These are phyloP conservation scores for Sporothrix sp. DNA, from an alignment of 2,329 filamentous ascomycete species.

Conservation along the genomic window DNA sequence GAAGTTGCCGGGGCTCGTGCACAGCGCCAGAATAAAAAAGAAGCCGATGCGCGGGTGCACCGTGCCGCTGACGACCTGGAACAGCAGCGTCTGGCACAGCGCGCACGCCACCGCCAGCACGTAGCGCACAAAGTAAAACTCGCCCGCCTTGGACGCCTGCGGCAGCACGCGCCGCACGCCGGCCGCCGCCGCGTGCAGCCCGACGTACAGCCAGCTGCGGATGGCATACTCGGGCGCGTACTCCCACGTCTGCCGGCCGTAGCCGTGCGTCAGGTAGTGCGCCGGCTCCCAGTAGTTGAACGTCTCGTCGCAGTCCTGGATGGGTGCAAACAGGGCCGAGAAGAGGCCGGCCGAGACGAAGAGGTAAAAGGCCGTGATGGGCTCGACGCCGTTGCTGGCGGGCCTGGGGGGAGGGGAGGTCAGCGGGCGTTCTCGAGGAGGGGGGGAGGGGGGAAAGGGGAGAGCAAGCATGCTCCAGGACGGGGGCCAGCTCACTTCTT, in stretches of 20 bases:
- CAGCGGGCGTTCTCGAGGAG: no score
- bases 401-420: conserved; percentile 23
- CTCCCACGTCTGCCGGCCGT: conserved; percentile 96
- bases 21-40: conserved; percentile 68
- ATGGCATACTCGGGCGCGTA: conserved; percentile 94
- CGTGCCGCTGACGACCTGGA: conserved; percentile 62
- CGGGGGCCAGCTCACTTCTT: conserved; percentile 45
- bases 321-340: conserved; percentile 75
- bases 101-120: conserved; percentile 68
- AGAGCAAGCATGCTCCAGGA: no score
- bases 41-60: conserved; percentile 77
- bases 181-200: conserved; percentile 64
- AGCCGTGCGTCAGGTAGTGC: conserved; percentile 86
- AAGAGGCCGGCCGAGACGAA: conserved; percentile 65
- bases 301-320: conserved; percentile 96
- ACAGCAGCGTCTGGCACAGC: conserved; percentile 71
- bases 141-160: conserved; percentile 51
- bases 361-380: conserved; percentile 69
- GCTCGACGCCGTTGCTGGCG: conserved; percentile 53
- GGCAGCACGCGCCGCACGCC: conserved; percentile 56
- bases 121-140: conserved; percentile 83
- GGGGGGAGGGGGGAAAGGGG: no score
- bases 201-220: conserved; percentile 86
- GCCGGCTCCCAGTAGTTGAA: conserved; percentile 99
- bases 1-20: conserved; percentile 84